Conservation (phyloP, 83 land plant genomes). For the Diphasiastrum complanatum region DNA sequence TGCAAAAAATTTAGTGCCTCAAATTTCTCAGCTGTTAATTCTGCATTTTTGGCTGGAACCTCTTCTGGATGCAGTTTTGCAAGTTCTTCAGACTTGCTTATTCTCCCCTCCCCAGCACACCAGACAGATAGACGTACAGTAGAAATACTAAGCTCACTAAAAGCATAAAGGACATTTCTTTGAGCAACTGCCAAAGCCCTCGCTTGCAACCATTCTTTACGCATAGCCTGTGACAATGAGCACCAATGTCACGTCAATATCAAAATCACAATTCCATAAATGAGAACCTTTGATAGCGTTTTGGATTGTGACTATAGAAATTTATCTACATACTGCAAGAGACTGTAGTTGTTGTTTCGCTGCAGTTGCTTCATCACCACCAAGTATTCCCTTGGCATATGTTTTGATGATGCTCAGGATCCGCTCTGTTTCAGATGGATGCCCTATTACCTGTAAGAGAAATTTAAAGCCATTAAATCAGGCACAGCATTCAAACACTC, state of each 20-base stretch:
- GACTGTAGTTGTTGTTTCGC: constrained; percentile 60
- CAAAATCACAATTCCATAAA: too few relatives aligned
- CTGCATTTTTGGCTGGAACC: constrained; percentile 41
- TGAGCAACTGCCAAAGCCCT: constrained; percentile 65
- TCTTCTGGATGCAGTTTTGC: constrained; percentile 46
- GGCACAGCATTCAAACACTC: neutral
- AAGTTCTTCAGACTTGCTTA: constrained; percentile 29
- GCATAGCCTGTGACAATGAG: constrained; percentile 48
- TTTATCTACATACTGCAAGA: constrained; percentile 49
- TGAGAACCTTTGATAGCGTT: constrained; percentile 7
- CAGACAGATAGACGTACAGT: constrained; percentile 63
- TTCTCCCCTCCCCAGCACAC: constrained; percentile 40
- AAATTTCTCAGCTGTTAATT: constrained; percentile 64
- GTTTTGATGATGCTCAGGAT: constrained; percentile 52
- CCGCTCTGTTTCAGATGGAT: constrained; percentile 64
- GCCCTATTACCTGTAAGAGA: constrained; percentile 40
- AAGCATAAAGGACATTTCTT: constrained; percentile 68
- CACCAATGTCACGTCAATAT: too few relatives aligned
- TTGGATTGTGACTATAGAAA: neutral
- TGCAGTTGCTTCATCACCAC: constrained; percentile 37
- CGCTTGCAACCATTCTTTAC: constrained; percentile 72
- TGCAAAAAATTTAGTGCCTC: constrained; percentile 37
- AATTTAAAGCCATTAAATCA: neutral
- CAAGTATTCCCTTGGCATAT: constrained; percentile 37
- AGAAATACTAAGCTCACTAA: constrained; percentile 91